Conservation (phyloP, 164 flowering plant species). For the Magnolia sinica region DNA sequence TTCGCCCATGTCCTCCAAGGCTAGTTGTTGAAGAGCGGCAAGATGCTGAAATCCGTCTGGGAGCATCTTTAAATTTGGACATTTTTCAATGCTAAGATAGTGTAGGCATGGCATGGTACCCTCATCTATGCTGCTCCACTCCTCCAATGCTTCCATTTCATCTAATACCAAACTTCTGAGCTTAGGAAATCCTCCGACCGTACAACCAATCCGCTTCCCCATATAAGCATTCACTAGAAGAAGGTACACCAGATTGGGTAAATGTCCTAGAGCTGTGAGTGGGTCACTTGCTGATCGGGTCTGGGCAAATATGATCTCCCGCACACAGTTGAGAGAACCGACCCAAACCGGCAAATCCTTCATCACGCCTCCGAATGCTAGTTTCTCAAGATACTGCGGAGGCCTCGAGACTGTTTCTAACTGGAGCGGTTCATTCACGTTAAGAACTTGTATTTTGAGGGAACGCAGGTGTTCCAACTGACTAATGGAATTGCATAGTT, state of each 20-base stretch:
- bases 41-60: neutral
- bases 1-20: too few relatives aligned
- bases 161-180: neutral
- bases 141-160: neutral
- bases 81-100: neutral
- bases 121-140: neutral
- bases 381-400: neutral
- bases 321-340: neutral
- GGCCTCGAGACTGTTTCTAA: slow-evolving; percentile 16
- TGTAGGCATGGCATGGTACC: neutral
- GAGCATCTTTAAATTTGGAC: neutral
- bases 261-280: neutral
- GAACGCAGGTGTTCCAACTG: neutral
- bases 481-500: slow-evolving; percentile 5
- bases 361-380: neutral
- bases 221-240: neutral
- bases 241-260: neutral
- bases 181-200: neutral
- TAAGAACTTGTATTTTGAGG: neutral
- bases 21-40: neutral
- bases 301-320: neutral
- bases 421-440: neutral
- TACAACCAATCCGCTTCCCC: neutral
- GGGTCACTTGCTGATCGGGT: neutral
- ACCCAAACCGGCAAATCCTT: neutral